Percentiles rank a stretch among this genome's conserved stretches.
phyloP scores from a whole-genome alignment of 164 flowering plant genomes.

The Warburgia ugandensis region DNA sequence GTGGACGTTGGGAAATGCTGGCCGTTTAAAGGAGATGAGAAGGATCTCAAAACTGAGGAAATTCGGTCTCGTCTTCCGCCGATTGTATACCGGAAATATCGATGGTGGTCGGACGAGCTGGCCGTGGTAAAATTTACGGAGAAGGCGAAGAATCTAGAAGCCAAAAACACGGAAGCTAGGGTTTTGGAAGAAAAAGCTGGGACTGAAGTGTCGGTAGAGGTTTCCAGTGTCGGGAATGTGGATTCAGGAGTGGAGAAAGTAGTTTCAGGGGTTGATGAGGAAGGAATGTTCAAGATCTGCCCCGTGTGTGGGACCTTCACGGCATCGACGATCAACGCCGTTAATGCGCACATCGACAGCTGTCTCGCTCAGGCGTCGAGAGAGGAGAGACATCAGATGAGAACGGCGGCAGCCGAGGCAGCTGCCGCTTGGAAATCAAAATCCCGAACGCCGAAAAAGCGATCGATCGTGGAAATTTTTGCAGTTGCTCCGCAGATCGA shows the following conservation, averaged over 20 bases:
- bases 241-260: background rate
- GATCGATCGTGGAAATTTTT: slow-evolving; percentile 59
- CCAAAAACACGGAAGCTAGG: background rate
- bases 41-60: slow-evolving; percentile 6
- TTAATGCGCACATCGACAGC: slow-evolving; percentile 28
- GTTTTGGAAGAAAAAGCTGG: background rate
- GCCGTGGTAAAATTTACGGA: slow-evolving; percentile 6
- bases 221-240: background rate
- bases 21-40: slow-evolving; percentile 35
- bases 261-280: background rate
- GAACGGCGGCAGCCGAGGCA: slow-evolving; percentile 1
- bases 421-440: slow-evolving; percentile 15
- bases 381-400: slow-evolving; percentile 19
- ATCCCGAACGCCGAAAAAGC: slow-evolving; percentile 36
- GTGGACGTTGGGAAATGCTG: slow-evolving; percentile 43
- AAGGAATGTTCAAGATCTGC: slow-evolving; percentile 22
- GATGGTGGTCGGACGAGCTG: slow-evolving; percentile 55
- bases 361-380: slow-evolving; percentile 23
- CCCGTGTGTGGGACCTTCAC: slow-evolving; percentile 34
- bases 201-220: background rate
- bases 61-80: slow-evolving; percentile 34
- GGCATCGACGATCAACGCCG: slow-evolving; percentile 30
- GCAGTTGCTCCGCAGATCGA: slow-evolving; percentile 47
- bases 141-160: background rate
- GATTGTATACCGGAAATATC: slow-evolving; percentile 33